These are phyloP conservation scores for Fusarium dimerum DNA, from an alignment of 2,329 filamentous ascomycete genomes.

Conservation along the genomic window DNA sequence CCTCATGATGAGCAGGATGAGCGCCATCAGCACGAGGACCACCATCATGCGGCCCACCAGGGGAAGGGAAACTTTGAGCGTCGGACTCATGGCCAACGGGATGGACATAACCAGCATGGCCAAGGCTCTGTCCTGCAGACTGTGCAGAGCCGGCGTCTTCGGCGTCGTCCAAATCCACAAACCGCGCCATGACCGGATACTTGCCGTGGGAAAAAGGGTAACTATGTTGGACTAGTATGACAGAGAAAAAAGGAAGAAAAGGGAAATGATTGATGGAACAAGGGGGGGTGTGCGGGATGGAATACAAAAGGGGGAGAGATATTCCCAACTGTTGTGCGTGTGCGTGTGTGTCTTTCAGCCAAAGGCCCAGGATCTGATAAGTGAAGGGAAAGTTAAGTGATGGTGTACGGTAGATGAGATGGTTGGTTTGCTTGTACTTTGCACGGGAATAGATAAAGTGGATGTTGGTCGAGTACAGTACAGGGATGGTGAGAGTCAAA, in stretches of 20 bases:
- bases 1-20: slow-evolving; percentile 24
- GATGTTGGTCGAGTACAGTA: background rate
- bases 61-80: background rate
- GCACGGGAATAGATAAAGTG: too few species aligned
- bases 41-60: slow-evolving; percentile 15
- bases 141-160: slow-evolving; percentile 20
- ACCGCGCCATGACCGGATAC: slow-evolving; percentile 29
- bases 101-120: background rate
- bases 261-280: background rate
- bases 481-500: slow-evolving; percentile 1
- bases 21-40: slow-evolving; percentile 17
- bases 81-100: slow-evolving; percentile 6
- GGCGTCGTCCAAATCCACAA: slow-evolving; percentile 32
- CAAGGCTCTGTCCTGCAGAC: background rate
- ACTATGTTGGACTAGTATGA: background rate
- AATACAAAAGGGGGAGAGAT: too few species aligned
- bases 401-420: slow-evolving; percentile 5
- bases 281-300: too few species aligned
- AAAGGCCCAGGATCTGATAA: slow-evolving; percentile 32
- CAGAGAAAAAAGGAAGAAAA: background rate
- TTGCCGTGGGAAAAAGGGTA: background rate
- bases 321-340: slow-evolving; percentile 7
- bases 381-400: slow-evolving; percentile 7
- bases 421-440: background rate
- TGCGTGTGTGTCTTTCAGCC: background rate